Evolutionary conservation across 495 filamentous ascomycete genomes (phyloP), one percentile per base, ranked within the genome.

Genomic region (Hypoxylon trugodes): DNA sequence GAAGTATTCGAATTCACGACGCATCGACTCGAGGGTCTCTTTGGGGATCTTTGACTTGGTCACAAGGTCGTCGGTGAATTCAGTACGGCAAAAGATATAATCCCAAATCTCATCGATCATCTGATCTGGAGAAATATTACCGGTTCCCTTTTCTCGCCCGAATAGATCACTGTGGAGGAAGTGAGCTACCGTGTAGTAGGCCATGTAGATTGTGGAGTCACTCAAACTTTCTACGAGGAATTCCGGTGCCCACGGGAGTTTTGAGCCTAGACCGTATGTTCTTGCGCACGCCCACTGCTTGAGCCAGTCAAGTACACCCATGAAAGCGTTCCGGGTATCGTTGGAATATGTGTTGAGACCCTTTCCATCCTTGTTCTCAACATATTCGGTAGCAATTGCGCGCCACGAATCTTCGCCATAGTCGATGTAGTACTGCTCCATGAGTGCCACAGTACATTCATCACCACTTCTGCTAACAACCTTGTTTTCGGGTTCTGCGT

Each of bases 21-120:
- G 82, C 90, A 98, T 89, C 22, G 84, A 78, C 72, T 87, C 80
- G 35, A 98, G 79, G 54, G 83, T 82, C 28, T 88, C 84, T 71
- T 88, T 87, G 54, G 81, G 79, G 46, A 97, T 95, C 9, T 82
- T 85, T 35, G 84, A 89, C 61, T 86, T 80, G 46, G 57, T 21
- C 41, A 77, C 36, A 48, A 90, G 73, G 3, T 88, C 83, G 16
- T 91, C 84, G 47, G 82, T 84, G 19, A 90, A 75, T 57, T 91
- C 87, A 9, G 76, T 65, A 21, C 77, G 76, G 59, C 73, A 74
- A 74, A 97, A 97, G 59, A 98, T 74, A 70, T 95, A 97, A 76
- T 98, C 94, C 93, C 94, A 98, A 26, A 96, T 90, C 62, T 96
- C 93, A 66, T 97, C 94, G 32, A 81, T 91, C 92, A 98, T 95